Conservation (phyloP, 176 grass and related monocot species). For the Oryza meridionalis region DNA sequence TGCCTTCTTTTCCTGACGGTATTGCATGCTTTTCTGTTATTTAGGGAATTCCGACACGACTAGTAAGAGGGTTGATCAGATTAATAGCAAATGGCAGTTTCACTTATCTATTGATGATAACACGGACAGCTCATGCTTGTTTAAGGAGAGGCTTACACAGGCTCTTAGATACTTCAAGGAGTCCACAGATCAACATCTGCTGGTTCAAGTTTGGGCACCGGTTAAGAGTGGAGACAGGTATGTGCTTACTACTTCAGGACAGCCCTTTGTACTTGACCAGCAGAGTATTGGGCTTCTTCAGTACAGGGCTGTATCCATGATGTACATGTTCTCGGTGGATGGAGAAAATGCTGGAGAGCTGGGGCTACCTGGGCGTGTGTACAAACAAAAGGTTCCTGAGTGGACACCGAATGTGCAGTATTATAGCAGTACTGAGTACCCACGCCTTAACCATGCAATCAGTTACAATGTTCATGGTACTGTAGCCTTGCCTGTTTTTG, state of each 20-base stretch:
- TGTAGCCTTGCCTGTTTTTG: conserved; percentile 92
- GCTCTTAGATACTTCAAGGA: conserved; percentile 94
- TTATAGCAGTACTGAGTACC: conserved; percentile 85
- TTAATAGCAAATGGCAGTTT: conserved; percentile 54
- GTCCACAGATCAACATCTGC: conserved; percentile 79
- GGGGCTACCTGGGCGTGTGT: conserved; percentile 91
- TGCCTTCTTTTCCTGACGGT: conserved; percentile 12
- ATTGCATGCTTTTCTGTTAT: conserved; percentile 21
- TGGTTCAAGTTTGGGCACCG: conserved; percentile 97
- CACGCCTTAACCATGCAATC: conserved; percentile 84
- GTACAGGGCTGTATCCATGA: conserved; percentile 88
- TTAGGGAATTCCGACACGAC: conserved; percentile 56
- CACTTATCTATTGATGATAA: conserved; percentile 52
- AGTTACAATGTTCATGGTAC: conserved; percentile 88
- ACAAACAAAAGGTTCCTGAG: conserved; percentile 87
- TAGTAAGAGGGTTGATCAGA: conserved; percentile 50
- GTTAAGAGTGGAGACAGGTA: conserved; percentile 75
- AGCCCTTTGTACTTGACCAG: conserved; percentile 85
- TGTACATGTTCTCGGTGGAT: conserved; percentile 90
- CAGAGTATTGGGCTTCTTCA: conserved; percentile 77
- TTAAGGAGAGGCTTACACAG: conserved; percentile 84
- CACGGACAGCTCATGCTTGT: conserved; percentile 55
- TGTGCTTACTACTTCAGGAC: conserved; percentile 94
- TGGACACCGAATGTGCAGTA: conserved; percentile 99
- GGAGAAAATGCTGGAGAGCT: conserved; percentile 68